These are phyloP conservation scores for Grammothele lineata DNA, from an alignment of 768 basidiomycete species.

Conservation along the genomic window DNA sequence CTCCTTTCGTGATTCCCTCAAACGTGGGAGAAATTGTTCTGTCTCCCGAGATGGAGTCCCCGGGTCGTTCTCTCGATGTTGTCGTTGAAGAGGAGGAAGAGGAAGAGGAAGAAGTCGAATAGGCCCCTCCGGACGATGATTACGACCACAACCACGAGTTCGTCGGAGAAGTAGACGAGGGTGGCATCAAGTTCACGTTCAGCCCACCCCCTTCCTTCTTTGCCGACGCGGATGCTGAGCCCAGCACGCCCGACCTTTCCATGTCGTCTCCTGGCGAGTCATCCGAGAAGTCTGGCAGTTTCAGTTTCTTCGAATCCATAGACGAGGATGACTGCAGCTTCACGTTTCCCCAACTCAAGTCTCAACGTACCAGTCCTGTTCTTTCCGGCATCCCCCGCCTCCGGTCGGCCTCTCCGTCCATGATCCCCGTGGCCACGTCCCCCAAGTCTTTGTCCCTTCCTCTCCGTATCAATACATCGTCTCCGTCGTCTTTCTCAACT, in stretches of 20 bases:
- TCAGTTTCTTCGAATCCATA: constrained; percentile 11
- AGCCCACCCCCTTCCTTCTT: constrained; percentile 44
- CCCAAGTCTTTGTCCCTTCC: constrained; percentile 28
- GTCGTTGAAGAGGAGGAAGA: constrained; percentile 46
- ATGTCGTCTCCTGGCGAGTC: constrained; percentile 14
- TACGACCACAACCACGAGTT: constrained; percentile 42
- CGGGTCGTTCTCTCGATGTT: constrained; percentile 30
- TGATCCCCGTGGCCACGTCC: constrained; percentile 25
- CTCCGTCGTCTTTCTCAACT: constrained; percentile 36
- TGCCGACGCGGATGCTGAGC: constrained; percentile 19
- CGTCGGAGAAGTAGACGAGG: constrained; percentile 52
- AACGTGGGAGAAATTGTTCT: constrained; percentile 36
- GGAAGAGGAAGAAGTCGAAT: constrained; percentile 35
- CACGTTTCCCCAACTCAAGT: constrained; percentile 19
- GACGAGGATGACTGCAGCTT: constrained; percentile 15
- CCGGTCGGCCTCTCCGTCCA: constrained; percentile 29
- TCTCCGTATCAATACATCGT: constrained; percentile 16
- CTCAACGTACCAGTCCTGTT: constrained; percentile 19
- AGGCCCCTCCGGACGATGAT: no score
- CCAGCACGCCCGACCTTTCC: constrained; percentile 13
- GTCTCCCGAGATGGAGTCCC: constrained; percentile 30
- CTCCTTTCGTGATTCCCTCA: constrained; percentile 46
- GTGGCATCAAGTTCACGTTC: constrained; percentile 74
- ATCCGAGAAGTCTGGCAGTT: neutral
- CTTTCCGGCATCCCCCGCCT: constrained; percentile 53